Percentiles rank a stretch among this genome's conserved stretches.
phyloP scores from a whole-genome alignment of 2,329 filamentous ascomycete genomes.

The Aaosphaeria pasadenensis region DNA sequence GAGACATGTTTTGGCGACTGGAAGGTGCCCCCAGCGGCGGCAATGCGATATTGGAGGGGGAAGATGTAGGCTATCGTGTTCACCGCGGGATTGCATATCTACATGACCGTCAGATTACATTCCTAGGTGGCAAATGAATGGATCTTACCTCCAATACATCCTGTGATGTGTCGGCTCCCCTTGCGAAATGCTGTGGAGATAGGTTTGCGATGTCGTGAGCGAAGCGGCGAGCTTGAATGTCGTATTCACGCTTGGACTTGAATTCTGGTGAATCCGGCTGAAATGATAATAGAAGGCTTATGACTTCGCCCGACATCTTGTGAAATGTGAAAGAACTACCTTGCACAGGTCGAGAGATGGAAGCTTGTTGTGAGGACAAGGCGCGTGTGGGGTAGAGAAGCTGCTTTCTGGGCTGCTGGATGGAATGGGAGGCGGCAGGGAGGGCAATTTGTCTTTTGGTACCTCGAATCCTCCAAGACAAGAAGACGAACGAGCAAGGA shows the following conservation, averaged over 20 bases:
- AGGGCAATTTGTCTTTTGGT: too few relatives aligned
- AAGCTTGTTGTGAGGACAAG: conserved; percentile 33
- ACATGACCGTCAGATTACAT: not conserved
- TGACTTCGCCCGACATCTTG: conserved; percentile 30
- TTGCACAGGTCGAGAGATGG: not conserved
- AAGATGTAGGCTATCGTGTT: conserved; percentile 61
- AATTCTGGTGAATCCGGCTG: conserved; percentile 31
- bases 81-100: conserved; percentile 53
- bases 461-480: too few relatives aligned
- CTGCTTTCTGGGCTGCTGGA: not conserved
- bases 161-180: conserved; percentile 36
- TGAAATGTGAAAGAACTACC: not conserved
- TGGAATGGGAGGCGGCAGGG: too few relatives aligned
- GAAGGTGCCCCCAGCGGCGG: conserved; percentile 31
- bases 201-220: conserved; percentile 34
- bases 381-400: not conserved
- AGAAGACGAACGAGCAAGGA: too few relatives aligned
- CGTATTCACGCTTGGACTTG: conserved; percentile 37
- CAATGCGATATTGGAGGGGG: conserved; percentile 51
- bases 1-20: conserved; percentile 30
- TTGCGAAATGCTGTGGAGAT: conserved; percentile 28
- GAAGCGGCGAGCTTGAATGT: conserved; percentile 34
- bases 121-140: too few relatives aligned
- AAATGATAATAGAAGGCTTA: conserved; percentile 29
- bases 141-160: conserved; percentile 37